A percentile compares a stretch with the other conserved stretches of the same genome.
Evolutionary conservation across 208 protist species (phyloP).

Genomic region (Trypanosomatidae sp.): DNA sequence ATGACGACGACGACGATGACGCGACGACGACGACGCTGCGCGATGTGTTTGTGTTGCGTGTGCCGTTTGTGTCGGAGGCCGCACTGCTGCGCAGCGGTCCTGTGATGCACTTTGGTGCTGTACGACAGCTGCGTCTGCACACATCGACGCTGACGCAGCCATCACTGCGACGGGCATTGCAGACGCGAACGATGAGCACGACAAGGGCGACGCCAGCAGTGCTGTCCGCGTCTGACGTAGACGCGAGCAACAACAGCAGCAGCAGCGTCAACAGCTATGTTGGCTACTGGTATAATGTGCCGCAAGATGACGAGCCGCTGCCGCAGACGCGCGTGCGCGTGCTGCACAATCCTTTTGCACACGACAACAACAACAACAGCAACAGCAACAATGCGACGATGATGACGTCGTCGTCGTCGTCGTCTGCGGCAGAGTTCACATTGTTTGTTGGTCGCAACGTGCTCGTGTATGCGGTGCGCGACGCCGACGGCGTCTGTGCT

Average conservation of each 20-base stretch:
- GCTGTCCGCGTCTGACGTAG: no score
- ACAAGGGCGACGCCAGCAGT: no score
- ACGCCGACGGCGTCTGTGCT: constrained; percentile 71
- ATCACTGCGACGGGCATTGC: no score
- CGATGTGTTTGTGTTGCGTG: constrained; percentile 35
- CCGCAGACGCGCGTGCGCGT: constrained; percentile 15
- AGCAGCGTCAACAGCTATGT: no score
- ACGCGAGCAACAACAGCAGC: no score
- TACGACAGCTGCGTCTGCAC: constrained; percentile 18
- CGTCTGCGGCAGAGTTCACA: constrained; percentile 6
- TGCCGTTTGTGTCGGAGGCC: constrained; percentile 37
- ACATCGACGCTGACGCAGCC: no score
- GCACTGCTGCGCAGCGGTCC: constrained; percentile 10
- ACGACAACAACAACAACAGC: no score
- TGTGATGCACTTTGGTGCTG: constrained; percentile 54
- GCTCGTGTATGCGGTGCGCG: constrained; percentile 44
- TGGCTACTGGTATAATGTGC: constrained; percentile 68
- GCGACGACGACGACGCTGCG: no score
- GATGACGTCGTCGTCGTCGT: background rate
- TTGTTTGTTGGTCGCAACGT: constrained; percentile 55
- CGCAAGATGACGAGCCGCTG: constrained; percentile 29
- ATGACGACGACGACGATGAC: no score
- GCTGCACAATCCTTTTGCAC: constrained; percentile 37
- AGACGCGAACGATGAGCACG: no score
- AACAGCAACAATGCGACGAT: no score